Evolutionary conservation across 305 asterid genomes (phyloP), one percentile per base, ranked within the genome.

Genomic region (Fraxinus ornus): DNA sequence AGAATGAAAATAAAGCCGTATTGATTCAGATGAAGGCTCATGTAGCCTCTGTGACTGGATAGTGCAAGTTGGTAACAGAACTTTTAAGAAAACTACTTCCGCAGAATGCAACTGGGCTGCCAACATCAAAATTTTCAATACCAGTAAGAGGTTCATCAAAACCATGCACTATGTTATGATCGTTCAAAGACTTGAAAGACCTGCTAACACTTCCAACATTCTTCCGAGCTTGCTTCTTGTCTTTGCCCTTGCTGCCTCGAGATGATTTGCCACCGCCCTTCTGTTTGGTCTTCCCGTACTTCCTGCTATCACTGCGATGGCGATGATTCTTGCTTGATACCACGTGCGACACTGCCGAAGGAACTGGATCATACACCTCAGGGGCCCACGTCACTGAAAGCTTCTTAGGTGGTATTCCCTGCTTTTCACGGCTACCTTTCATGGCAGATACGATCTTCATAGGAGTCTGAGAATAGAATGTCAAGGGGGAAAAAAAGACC

Each of bases 281-380:
- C 84, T 92, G 93, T 91, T 93, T 94, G 80, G 85, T 89, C 91
- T 90, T 94, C 78, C 97, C 92, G 7, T 87, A 83, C 90, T 86
- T 96, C 87, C 86, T 94, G 83, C 90, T 83, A 60, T 87, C 85
- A 75, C 86, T 88, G 81, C 89, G 94, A 76, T 88, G 78, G 75
- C 85, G 88, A 41, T 84, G 92, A 80, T 84, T 89, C 86, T 88
- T 92, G 41, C 81, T 87, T 71, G 86, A 90, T 81, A 96, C 97
- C 28, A 90, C 90, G 78, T 94, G 98, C 13, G 99, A 94, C 70
- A 88, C 94, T 6, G 99, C 85, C 37, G 98, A 88, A 76, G 99
- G 99, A 84, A 89, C 28, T 55, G 99, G 99, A 85, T 96, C 99
- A 19, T 96, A 94, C 80, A 96, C 99, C 80, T 93, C 98, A 2